Percentiles rank a stretch among this genome's conserved stretches.
Conservation (phyloP, 768 basidiomycete species). For the Pleurotus ostreatus region DNA sequence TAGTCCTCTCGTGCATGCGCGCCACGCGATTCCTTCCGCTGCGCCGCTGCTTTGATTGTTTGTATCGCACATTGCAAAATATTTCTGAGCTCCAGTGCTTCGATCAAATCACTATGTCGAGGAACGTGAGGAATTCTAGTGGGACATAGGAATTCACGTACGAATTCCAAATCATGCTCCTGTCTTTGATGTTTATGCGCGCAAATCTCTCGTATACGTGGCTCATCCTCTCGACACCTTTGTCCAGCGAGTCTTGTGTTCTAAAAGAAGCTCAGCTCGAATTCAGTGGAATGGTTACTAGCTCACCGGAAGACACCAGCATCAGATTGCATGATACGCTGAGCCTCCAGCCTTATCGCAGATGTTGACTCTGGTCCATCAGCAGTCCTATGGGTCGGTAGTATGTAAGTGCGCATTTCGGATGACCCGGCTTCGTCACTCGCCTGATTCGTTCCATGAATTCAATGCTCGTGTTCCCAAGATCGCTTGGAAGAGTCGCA, state of each 20-base stretch:
- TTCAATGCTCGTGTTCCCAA: conserved; percentile 78
- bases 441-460: conserved; percentile 83
- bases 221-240: conserved; percentile 83
- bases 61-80: conserved; percentile 92
- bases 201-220: conserved; percentile 84
- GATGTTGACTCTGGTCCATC: conserved; percentile 82
- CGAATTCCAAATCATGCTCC: conserved; percentile 99
- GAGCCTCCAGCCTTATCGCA: conserved; percentile 89
- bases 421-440: neutral
- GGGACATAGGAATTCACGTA: conserved; percentile 21
- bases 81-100: conserved; percentile 95
- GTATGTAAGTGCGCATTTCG: neutral
- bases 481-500: conserved; percentile 78
- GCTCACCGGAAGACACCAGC: conserved; percentile 91
- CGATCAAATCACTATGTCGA: conserved; percentile 76
- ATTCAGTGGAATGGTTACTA: neutral
- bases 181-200: conserved; percentile 92
- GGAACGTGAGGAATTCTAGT: conserved; percentile 1
- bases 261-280: conserved; percentile 29
- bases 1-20: conserved; percentile 98
- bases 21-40: conserved; percentile 94
- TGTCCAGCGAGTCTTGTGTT: conserved; percentile 83
- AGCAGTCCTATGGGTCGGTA: conserved; percentile 46
- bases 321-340: conserved; percentile 97
- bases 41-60: conserved; percentile 88